Evolutionary conservation across 768 basidiomycete genomes (phyloP), one percentile per base, ranked within the genome.

Genomic region (Lentinula boryana): DNA sequence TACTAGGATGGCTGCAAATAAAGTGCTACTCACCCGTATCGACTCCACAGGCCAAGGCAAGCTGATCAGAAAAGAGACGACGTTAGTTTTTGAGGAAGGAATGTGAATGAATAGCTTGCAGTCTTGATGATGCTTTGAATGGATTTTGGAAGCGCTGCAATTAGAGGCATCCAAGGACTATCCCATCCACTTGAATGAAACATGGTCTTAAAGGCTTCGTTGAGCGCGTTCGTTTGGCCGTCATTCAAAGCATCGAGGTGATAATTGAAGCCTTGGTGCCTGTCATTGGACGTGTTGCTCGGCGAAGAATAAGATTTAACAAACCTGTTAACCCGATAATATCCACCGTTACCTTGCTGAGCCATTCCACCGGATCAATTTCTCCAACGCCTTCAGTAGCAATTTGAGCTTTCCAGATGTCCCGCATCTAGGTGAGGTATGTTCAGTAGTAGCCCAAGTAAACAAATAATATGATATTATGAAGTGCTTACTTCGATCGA

Each of bases 121-220:
- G 66, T 63, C 41, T 74, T 70, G 7, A 82, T 64, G 7, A 66
- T 48, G 0, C 79, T 80, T 35, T 81, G 60, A 6, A 73, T 12
- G 0, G 60, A 59, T 48, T 48, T n/a, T 0, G 46, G 46, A 21
- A 48, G 46, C 18, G 46, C 61, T 73, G 72, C 16, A 82, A 50
- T 1, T 77, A 27, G 5, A 70, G 61, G 6, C 79, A 31, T 0
- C 56, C 81, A 68, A 16, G 13, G 8, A 16, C 50, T 51, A 51
- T 32, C 31, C 2, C 38, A 43, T 35, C 71, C 75, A 23, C 78
- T 73, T 8, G 80, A 71, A 9, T 69, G 69, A 63, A 86, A 85
- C 35, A 84, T 76, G 13, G 77, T 70, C 8, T 74, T 69, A 63
- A 86, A 87, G 1, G 84, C 83, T 21, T 74, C 65, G 43, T 81